phyloP scores from a whole-genome alignment of 148 eudicot genomes.

The Limonium bicolor region DNA sequence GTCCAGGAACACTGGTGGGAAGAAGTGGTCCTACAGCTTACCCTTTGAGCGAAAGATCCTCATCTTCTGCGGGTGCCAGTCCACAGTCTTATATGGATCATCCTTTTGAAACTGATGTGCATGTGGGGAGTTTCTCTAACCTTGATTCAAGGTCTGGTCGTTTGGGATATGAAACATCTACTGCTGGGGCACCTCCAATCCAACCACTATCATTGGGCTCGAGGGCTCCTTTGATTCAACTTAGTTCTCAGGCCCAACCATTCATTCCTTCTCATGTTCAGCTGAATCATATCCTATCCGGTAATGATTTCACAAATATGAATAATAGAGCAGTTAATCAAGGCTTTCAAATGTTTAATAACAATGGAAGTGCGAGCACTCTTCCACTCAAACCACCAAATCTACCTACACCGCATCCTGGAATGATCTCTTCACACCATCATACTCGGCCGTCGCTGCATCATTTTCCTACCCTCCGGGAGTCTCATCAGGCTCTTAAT shows the following conservation, averaged over 20 bases:
- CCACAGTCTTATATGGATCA: slow-evolving; percentile 21
- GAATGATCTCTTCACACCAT: slow-evolving; percentile 19
- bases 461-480: slow-evolving; percentile 24
- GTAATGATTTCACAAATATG: slow-evolving; percentile 22
- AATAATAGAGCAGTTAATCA: slow-evolving; percentile 20
- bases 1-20: slow-evolving; percentile 31
- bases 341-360: slow-evolving; percentile 24
- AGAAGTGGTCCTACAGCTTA: slow-evolving; percentile 14
- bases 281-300: slow-evolving; percentile 24
- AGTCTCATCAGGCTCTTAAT: slow-evolving; percentile 22
- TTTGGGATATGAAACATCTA: slow-evolving; percentile 15
- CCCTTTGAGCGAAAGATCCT: slow-evolving; percentile 16
- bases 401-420: slow-evolving; percentile 19
- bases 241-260: slow-evolving; percentile 16
- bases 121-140: slow-evolving; percentile 8
- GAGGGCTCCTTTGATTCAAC: slow-evolving; percentile 25
- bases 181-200: slow-evolving; percentile 17
- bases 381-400: slow-evolving; percentile 17
- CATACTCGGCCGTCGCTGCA: slow-evolving; percentile 24
- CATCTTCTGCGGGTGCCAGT: slow-evolving; percentile 21
- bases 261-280: slow-evolving; percentile 19
- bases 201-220: slow-evolving; percentile 18
- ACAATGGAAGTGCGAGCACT: slow-evolving; percentile 13
- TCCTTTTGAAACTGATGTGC: slow-evolving; percentile 16
- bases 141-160: slow-evolving; percentile 13